Evolutionary conservation across 176 grass and related monocot species (phyloP).

Genomic region (Carex myosuroides): DNA sequence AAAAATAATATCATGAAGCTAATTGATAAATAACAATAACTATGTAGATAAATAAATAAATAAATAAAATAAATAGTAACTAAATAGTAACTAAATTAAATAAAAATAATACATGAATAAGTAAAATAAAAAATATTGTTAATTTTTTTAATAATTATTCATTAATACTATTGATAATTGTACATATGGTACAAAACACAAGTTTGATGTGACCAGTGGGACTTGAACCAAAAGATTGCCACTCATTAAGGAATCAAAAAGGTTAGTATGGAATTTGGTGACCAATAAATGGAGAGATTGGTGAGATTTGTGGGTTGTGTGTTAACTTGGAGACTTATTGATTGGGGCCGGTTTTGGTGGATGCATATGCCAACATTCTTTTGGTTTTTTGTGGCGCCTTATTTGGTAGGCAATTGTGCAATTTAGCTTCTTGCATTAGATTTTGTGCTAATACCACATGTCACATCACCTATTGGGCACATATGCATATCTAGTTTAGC

Average conservation of each 20-base stretch:
- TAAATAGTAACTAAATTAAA: neutral
- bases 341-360: neutral
- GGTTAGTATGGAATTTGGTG: constrained; percentile 17
- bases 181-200: neutral
- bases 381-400: neutral
- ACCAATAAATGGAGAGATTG: neutral
- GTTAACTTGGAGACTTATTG: neutral
- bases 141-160: neutral
- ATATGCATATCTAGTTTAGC: neutral
- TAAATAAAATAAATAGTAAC: too few relatives aligned
- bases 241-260: neutral
- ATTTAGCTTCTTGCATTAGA: neutral
- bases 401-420: neutral
- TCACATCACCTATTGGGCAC: neutral
- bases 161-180: neutral
- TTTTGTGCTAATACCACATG: neutral
- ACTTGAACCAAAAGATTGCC: neutral
- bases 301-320: neutral
- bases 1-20: neutral
- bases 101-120: neutral
- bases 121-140: neutral
- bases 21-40: neutral
- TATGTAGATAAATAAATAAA: neutral
- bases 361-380: neutral
- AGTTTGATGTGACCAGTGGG: neutral